These are phyloP conservation scores for Umbelopsis sp. DNA, from an alignment of 371 early-diverging fungal genomes.

Conservation along the genomic window DNA sequence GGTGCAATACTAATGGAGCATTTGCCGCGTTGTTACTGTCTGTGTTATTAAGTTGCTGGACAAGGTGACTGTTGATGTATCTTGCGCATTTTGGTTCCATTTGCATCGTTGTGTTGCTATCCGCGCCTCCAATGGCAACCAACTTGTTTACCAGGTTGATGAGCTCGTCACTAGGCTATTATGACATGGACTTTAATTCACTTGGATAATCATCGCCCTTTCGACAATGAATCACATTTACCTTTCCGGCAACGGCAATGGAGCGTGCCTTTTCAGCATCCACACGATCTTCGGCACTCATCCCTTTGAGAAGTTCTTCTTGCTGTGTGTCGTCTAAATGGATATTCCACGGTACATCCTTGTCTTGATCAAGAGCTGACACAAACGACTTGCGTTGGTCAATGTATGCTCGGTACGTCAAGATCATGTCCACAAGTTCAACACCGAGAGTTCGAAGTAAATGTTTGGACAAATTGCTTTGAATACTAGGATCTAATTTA, in stretches of 20 bases:
- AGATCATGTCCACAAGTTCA: background rate
- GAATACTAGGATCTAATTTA: background rate
- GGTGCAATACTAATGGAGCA: constrained; percentile 30
- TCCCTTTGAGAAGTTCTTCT: constrained; percentile 3
- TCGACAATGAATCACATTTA: background rate
- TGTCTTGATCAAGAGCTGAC: background rate
- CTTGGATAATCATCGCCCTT: background rate
- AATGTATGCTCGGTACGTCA: background rate
- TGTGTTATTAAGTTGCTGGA: background rate
- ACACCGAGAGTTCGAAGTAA: background rate
- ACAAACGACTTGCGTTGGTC: background rate
- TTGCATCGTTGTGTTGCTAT: background rate
- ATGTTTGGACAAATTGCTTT: constrained; percentile 6
- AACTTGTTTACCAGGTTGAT: background rate
- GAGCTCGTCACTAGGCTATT: background rate
- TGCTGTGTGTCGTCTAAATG: background rate
- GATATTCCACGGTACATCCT: background rate
- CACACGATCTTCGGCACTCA: background rate
- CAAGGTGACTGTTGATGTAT: background rate
- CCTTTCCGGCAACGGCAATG: constrained; percentile 13
- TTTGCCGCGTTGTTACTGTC: background rate
- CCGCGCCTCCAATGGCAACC: too few relatives aligned
- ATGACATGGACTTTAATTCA: background rate
- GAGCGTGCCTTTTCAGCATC: constrained; percentile 1
- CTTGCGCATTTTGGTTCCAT: background rate